A percentile compares a stretch with the other conserved stretches of the same genome.
phyloP scores from a whole-genome alignment of 176 grass and related monocot genomes.

The Oryza officinalis region DNA sequence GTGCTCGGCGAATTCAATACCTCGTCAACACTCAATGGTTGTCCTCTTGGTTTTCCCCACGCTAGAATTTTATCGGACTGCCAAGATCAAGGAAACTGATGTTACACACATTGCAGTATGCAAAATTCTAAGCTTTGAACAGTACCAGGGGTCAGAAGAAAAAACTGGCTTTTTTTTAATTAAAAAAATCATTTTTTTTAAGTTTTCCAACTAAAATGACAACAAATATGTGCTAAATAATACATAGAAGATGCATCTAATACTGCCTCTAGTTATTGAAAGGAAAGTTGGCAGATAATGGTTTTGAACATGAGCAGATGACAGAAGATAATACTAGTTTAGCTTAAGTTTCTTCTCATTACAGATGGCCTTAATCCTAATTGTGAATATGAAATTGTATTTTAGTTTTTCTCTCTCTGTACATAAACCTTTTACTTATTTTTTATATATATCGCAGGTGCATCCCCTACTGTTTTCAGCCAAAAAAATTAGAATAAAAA shows the following conservation, averaged over 20 bases:
- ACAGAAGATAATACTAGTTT: not conserved
- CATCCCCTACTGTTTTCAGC: too few relatives aligned
- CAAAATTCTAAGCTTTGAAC: slow-evolving; percentile 24
- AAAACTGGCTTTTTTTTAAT: not conserved
- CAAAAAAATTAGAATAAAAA: slow-evolving; percentile 16
- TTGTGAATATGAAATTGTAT: not conserved
- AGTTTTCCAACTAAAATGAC: slow-evolving; percentile 19
- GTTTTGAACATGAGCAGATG: slow-evolving; percentile 9
- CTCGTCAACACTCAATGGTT: slow-evolving; percentile 72
- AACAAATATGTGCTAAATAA: slow-evolving; percentile 3
- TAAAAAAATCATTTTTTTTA: too few relatives aligned
- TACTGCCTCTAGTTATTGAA: not conserved
- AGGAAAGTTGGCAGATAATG: slow-evolving; percentile 1
- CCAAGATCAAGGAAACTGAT: slow-evolving; percentile 31
- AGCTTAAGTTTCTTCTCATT: slow-evolving; percentile 22
- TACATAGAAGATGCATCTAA: not conserved
- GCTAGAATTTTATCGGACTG: slow-evolving; percentile 84
- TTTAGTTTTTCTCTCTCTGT: too few relatives aligned
- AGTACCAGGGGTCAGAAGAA: slow-evolving; percentile 3
- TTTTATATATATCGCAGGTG: too few relatives aligned
- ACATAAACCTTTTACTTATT: too few relatives aligned
- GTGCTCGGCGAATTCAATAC: slow-evolving; percentile 37
- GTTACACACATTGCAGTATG: slow-evolving; percentile 38
- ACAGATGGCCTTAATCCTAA: not conserved
- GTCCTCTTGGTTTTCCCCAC: slow-evolving; percentile 91